These are phyloP conservation scores for Candida anglica DNA, from an alignment of 805 yeast species.

Conservation along the genomic window DNA sequence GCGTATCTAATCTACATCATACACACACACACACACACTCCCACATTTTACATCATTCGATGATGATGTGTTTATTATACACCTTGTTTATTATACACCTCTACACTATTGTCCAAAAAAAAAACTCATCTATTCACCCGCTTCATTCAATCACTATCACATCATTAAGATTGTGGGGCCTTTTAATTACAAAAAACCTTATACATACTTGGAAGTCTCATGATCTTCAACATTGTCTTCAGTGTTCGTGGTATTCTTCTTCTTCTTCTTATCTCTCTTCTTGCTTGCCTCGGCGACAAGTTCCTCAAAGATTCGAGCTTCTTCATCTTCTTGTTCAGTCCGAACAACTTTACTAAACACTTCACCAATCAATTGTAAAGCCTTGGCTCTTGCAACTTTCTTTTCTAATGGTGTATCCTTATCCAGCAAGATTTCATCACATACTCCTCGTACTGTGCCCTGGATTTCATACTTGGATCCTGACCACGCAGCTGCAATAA, in stretches of 20 bases:
- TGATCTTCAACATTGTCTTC: neutral
- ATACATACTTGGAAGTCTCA: too few relatives aligned
- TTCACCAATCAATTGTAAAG: conserved; percentile 56
- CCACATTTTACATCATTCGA: too few relatives aligned
- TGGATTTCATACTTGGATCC: conserved; percentile 78
- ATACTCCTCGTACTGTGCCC: conserved; percentile 66
- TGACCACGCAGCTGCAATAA: conserved; percentile 80
- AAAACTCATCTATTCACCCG: too few relatives aligned
- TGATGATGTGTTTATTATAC: too few relatives aligned
- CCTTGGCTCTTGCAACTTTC: conserved; percentile 59
- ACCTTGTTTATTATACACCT: too few relatives aligned
- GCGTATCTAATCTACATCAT: too few relatives aligned
- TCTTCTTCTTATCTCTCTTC: conserved; percentile 34
- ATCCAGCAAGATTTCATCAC: conserved; percentile 63
- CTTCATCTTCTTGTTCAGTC: conserved; percentile 67
- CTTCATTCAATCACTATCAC: too few relatives aligned
- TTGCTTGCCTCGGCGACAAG: conserved; percentile 49
- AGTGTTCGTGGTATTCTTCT: conserved; percentile 6
- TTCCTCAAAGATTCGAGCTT: conserved; percentile 74
- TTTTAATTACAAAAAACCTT: too few relatives aligned
- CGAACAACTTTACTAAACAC: conserved; percentile 58
- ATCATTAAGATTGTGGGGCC: too few relatives aligned
- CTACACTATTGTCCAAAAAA: too few relatives aligned
- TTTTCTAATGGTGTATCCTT: conserved; percentile 42
- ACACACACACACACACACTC: too few relatives aligned